Evolutionary conservation across 2,329 filamentous ascomycete species (phyloP).

Genomic region (Aspergillus flavus): DNA sequence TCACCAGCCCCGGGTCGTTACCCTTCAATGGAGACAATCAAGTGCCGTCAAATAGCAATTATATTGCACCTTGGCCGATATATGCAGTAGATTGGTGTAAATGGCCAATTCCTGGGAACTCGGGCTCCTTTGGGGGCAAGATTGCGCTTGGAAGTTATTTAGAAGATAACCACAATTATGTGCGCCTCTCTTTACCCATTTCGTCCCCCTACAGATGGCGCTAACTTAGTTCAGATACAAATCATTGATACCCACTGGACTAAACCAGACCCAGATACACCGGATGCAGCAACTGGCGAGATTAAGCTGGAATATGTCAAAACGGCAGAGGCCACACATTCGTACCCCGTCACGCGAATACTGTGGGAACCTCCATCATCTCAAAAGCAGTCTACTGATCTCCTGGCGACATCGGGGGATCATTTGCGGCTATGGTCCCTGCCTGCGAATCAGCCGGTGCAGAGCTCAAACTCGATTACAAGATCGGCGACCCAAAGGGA

Average conservation of each 20-base stretch:
- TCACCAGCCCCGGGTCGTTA: constrained; percentile 59
- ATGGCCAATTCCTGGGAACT: constrained; percentile 73
- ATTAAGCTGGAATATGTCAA: constrained; percentile 80
- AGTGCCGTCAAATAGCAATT: constrained; percentile 80
- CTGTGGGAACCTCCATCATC: constrained; percentile 95
- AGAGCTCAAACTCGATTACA: constrained; percentile 68
- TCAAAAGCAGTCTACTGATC: constrained; percentile 91
- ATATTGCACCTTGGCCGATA: constrained; percentile 89
- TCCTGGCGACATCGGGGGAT: constrained; percentile 92
- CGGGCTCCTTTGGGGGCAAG: constrained; percentile 75
- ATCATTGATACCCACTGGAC: constrained; percentile 86
- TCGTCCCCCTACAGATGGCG: constrained; percentile 9
- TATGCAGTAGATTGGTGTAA: constrained; percentile 99
- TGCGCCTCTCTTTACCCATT: constrained; percentile 48
- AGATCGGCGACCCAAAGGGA: constrained; percentile 64
- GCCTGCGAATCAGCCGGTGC: constrained; percentile 64
- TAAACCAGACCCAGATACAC: constrained; percentile 69
- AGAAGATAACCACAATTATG: constrained; percentile 98
- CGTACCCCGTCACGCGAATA: constrained; percentile 93
- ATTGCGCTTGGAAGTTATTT: constrained; percentile 94
- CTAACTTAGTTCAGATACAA: constrained; percentile 71
- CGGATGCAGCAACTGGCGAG: constrained; percentile 68
- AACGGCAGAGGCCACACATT: constrained; percentile 94
- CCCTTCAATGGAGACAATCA: constrained; percentile 69
- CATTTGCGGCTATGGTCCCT: constrained; percentile 93